Evolutionary conservation across 768 basidiomycete species (phyloP).

Genomic region (Mycena indigotica): DNA sequence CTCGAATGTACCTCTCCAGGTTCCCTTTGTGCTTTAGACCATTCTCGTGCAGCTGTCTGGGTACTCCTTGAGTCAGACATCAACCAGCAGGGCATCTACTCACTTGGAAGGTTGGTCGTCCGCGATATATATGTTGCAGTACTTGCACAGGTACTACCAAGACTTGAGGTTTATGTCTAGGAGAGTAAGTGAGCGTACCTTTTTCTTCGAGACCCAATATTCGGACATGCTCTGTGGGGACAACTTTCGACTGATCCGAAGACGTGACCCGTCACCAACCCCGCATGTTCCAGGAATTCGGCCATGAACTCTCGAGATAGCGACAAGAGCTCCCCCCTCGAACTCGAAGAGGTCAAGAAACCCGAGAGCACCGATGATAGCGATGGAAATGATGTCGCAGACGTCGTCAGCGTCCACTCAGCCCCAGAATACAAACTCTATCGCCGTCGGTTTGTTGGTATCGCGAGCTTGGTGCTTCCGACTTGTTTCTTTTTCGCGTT

Average conservation of each 20-base stretch:
- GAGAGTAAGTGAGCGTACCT: constrained; percentile 24
- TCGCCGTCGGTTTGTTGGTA: constrained; percentile 66
- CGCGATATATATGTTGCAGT: constrained; percentile 95
- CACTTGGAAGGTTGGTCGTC: constrained; percentile 92
- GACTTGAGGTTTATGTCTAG: neutral
- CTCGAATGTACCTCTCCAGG: constrained; percentile 87
- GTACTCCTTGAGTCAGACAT: neutral
- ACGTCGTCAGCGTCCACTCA: constrained; percentile 15
- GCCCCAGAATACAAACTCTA: constrained; percentile 60
- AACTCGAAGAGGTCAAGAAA: constrained; percentile 6
- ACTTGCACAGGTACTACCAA: constrained; percentile 80
- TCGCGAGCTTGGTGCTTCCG: constrained; percentile 58
- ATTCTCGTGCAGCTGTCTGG: constrained; percentile 68
- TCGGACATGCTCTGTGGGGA: constrained; percentile 64
- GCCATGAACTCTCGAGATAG: constrained; percentile 6
- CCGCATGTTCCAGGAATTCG: no score
- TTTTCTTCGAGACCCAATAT: constrained; percentile 92
- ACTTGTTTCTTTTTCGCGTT: neutral
- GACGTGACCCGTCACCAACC: no score
- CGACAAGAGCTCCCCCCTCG: neutral
- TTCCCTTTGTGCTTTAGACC: constrained; percentile 94
- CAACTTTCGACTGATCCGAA: neutral
- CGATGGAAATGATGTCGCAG: neutral
- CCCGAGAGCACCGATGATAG: constrained; percentile 1
- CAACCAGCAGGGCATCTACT: constrained; percentile 29